Evolutionary conservation across 2,329 filamentous ascomycete genomes (phyloP).

Genomic region (Diplodia sapinea): DNA sequence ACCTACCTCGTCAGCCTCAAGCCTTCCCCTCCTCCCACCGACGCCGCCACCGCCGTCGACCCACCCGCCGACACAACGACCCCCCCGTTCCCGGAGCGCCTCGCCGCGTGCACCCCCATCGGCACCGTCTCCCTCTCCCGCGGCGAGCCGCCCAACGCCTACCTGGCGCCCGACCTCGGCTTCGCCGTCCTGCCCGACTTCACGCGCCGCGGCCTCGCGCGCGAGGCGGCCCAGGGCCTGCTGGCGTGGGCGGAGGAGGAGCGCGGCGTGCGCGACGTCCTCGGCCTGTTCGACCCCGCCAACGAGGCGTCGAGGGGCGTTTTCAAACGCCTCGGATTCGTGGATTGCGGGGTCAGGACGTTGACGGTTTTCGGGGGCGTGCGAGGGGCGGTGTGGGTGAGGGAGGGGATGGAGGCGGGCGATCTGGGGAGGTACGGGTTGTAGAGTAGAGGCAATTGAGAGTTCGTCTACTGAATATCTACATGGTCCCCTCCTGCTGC

Average conservation of each 20-base stretch:
- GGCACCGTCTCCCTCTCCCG: conserved; percentile 38
- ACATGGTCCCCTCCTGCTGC: neutral
- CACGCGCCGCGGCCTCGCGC: conserved; percentile 37
- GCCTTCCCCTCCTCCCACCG: neutral
- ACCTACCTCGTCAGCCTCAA: conserved; percentile 40
- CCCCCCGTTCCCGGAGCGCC: too few relatives aligned
- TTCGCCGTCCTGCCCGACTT: conserved; percentile 33
- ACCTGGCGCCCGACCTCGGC: conserved; percentile 37
- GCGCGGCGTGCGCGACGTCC: conserved; percentile 20
- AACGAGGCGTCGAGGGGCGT: conserved; percentile 37
- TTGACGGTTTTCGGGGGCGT: conserved; percentile 32
- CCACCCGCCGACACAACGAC: too few relatives aligned
- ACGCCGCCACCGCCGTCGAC: too few relatives aligned
- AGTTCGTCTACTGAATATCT: neutral
- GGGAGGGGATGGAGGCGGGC: conserved; percentile 22
- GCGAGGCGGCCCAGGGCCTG: conserved; percentile 32
- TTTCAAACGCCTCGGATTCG: conserved; percentile 37
- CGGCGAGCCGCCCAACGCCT: conserved; percentile 33
- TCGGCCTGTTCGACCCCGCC: conserved; percentile 34
- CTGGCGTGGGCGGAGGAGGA: conserved; percentile 29
- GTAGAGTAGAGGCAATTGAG: neutral
- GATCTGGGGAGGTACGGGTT: conserved; percentile 31
- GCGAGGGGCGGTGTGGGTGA: conserved; percentile 33
- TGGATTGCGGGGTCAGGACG: conserved; percentile 32
- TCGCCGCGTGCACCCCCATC: conserved; percentile 28